phyloP scores from a whole-genome alignment of 2,329 filamentous ascomycete genomes.

The Pyrenophora teres region DNA sequence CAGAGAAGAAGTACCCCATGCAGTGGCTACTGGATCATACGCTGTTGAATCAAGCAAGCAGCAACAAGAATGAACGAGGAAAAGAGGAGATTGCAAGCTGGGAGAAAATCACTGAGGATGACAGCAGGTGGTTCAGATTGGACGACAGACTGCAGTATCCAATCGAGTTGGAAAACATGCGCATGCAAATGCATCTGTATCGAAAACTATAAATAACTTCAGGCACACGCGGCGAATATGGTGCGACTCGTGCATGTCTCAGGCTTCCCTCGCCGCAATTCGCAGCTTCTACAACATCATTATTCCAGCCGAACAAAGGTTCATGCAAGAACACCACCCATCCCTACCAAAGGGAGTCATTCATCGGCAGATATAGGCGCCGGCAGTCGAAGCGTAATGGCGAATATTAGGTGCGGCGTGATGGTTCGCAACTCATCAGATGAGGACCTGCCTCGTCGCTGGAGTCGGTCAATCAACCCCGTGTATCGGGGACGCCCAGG shows the following conservation, averaged over 20 bases:
- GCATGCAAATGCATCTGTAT: slow-evolving; percentile 90
- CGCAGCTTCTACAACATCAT: no score
- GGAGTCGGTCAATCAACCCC: no score
- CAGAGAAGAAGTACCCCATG: slow-evolving; percentile 81
- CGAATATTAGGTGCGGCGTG: no score
- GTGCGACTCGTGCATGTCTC: not conserved
- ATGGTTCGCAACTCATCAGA: no score
- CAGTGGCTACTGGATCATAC: slow-evolving; percentile 88
- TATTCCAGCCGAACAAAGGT: no score
- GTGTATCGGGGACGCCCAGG: no score
- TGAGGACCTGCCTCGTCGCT: no score
- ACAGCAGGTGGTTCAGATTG: slow-evolving; percentile 85
- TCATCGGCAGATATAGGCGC: no score
- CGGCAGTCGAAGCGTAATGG: not conserved
- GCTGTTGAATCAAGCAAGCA: slow-evolving; percentile 55
- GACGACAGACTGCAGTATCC: slow-evolving; percentile 69
- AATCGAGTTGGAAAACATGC: slow-evolving; percentile 90
- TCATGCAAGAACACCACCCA: no score
- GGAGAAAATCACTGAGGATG: slow-evolving; percentile 75
- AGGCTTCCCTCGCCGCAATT: no score
- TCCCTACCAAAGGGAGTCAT: no score
- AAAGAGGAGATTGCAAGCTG: slow-evolving; percentile 53
- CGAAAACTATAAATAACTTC: slow-evolving; percentile 10
- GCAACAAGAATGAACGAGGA: slow-evolving; percentile 16
- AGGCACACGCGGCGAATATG: no score